A percentile compares a stretch with the other conserved stretches of the same genome.
phyloP scores from a whole-genome alignment of 2,329 filamentous ascomycete genomes.

The Cladosporium oxysporum region DNA sequence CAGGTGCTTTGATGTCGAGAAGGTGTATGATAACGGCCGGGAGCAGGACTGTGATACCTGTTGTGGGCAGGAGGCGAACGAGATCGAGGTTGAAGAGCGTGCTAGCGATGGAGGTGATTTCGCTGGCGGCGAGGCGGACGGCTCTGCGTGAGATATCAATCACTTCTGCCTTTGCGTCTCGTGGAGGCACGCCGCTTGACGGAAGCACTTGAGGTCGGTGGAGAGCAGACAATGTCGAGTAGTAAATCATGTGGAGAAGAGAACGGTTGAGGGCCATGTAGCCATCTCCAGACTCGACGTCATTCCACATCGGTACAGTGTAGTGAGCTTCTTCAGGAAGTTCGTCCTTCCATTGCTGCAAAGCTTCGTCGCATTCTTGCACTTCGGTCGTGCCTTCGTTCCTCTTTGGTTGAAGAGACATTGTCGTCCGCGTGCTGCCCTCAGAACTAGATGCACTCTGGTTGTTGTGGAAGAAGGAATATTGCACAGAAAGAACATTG shows the following conservation, averaged over 20 bases:
- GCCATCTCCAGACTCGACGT: conserved; percentile 60
- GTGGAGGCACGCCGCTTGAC: conserved; percentile 52
- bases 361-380: conserved; percentile 73
- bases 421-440: conserved; percentile 66
- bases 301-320: conserved; percentile 55
- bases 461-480: conserved; percentile 78
- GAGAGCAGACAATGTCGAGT: conserved; percentile 85
- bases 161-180: conserved; percentile 61
- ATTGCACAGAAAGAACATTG: conserved; percentile 85
- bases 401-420: conserved; percentile 92
- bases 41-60: conserved; percentile 85
- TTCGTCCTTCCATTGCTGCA: conserved; percentile 74
- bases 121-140: conserved; percentile 78
- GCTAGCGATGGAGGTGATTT: conserved; percentile 81
- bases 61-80: conserved; percentile 80
- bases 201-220: conserved; percentile 90
- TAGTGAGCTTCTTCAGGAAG: conserved; percentile 74
- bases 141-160: conserved; percentile 81
- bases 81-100: conserved; percentile 72
- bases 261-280: conserved; percentile 71
- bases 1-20: conserved; percentile 84
- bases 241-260: conserved; percentile 91
- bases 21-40: conserved; percentile 94
- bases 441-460: conserved; percentile 72
- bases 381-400: conserved; percentile 78